A percentile compares a stretch with the other conserved stretches of the same genome.
Evolutionary conservation across 1,284 basidiomycete genomes (phyloP).

Genomic region (Gomphus bonarii): DNA sequence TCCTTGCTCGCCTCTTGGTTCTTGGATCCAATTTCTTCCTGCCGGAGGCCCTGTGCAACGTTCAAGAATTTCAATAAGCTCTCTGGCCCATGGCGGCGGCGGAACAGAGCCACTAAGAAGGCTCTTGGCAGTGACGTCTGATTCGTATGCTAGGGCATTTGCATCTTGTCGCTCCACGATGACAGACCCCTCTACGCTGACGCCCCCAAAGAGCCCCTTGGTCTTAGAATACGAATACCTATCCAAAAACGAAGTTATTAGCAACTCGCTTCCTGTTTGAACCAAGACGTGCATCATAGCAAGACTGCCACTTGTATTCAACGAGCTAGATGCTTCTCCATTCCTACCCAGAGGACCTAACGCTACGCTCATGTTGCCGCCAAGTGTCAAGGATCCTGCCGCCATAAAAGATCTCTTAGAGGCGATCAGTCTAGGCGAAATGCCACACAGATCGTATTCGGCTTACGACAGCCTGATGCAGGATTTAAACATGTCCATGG

Average conservation of each 20-base stretch:
- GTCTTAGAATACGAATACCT: conserved; percentile 95
- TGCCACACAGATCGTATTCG: neutral
- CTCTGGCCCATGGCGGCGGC: conserved; percentile 67
- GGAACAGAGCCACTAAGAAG: conserved; percentile 71
- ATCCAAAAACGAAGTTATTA: conserved; percentile 11
- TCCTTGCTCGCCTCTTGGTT: conserved; percentile 27
- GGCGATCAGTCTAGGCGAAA: conserved; percentile 15
- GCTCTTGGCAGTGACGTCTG: conserved; percentile 64
- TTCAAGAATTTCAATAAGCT: conserved; percentile 66
- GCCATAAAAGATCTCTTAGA: conserved; percentile 86
- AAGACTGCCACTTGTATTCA: conserved; percentile 82
- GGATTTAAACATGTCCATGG: neutral
- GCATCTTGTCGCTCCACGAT: conserved; percentile 93
- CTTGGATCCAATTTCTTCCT: conserved; percentile 56
- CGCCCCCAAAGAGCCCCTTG: conserved; percentile 80
- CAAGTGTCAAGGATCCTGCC: conserved; percentile 84
- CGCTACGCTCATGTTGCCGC: conserved; percentile 89
- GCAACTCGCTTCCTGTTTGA: neutral
- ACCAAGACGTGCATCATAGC: conserved; percentile 70
- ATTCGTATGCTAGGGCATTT: conserved; percentile 71
- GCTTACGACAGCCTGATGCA: conserved; percentile 45
- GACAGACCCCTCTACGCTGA: conserved; percentile 88
- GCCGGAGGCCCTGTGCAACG: conserved; percentile 63
- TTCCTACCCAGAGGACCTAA: conserved; percentile 91
- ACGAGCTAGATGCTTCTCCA: conserved; percentile 82